Evolutionary conservation across 2,329 filamentous ascomycete species (phyloP).

Genomic region (Mycosphaerella sp.): DNA sequence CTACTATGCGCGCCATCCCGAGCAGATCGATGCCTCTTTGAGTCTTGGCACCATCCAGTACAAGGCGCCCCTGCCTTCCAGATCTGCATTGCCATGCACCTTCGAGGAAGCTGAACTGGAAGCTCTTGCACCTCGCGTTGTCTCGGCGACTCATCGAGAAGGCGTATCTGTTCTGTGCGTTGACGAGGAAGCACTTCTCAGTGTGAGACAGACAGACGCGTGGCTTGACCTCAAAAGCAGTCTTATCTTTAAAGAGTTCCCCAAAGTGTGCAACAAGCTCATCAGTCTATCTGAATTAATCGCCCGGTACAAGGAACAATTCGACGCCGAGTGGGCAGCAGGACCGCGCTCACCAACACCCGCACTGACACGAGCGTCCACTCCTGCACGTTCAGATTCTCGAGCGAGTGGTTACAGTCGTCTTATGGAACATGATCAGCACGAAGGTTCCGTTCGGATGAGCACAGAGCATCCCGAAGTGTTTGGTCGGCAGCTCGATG

Average conservation of each 20-base stretch:
- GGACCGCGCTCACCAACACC: constrained; percentile 16
- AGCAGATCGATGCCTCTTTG: constrained; percentile 40
- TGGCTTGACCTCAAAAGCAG: constrained; percentile 48
- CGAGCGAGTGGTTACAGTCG: constrained; percentile 9
- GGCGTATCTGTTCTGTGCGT: constrained; percentile 49
- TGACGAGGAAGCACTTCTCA: constrained; percentile 40
- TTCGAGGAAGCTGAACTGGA: constrained; percentile 42
- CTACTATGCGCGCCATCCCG: constrained; percentile 40
- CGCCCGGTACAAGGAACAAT: constrained; percentile 24
- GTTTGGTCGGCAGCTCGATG: constrained; percentile 4
- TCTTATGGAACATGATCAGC: neutral
- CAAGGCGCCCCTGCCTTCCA: constrained; percentile 41
- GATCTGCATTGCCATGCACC: constrained; percentile 39
- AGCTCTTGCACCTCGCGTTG: constrained; percentile 36
- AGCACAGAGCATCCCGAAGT: constrained; percentile 8
- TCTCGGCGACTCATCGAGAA: constrained; percentile 37
- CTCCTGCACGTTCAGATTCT: constrained; percentile 13
- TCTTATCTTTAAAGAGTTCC: constrained; percentile 45
- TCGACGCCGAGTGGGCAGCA: constrained; percentile 21
- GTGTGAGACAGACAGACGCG: constrained; percentile 45
- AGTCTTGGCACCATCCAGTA: constrained; percentile 43
- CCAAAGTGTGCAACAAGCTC: constrained; percentile 37
- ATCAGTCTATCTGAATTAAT: constrained; percentile 39
- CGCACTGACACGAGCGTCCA: constrained; percentile 16
- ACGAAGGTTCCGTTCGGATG: neutral